These are phyloP conservation scores for Entomortierella lignicola DNA, from an alignment of 192 early-diverging fungal genomes.

Conservation along the genomic window DNA sequence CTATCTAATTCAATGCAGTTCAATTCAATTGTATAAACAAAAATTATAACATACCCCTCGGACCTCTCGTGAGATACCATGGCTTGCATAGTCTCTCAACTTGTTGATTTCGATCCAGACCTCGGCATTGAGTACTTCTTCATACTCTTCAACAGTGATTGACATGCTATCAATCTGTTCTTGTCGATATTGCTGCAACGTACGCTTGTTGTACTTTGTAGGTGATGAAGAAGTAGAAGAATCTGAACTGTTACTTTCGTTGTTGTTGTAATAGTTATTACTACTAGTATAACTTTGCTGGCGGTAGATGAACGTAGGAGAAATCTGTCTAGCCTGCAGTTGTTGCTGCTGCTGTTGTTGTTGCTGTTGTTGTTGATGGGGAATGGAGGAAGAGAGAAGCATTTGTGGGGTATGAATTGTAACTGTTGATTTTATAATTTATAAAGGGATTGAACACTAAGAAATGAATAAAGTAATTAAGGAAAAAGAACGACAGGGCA, in stretches of 20 bases:
- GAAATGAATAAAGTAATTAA: background rate
- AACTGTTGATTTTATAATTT: background rate
- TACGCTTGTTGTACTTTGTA: conserved; percentile 49
- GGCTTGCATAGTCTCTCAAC: conserved; percentile 76
- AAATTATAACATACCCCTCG: conserved; percentile 62
- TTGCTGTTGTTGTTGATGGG: conserved; percentile 47
- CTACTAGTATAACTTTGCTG: conserved; percentile 17
- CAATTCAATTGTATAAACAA: too few species aligned
- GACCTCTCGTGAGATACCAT: conserved; percentile 86
- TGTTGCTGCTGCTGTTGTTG: background rate
- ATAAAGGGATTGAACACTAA: background rate
- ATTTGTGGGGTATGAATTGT: conserved; percentile 34
- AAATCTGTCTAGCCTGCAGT: conserved; percentile 22
- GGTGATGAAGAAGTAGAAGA: conserved; percentile 33
- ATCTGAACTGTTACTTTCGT: conserved; percentile 16
- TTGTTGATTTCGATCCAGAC: conserved; percentile 86
- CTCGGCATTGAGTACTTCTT: conserved; percentile 82
- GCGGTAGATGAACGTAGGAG: conserved; percentile 32
- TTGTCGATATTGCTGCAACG: conserved; percentile 46
- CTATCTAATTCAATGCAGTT: background rate
- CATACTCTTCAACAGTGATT: conserved; percentile 72
- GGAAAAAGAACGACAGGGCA: background rate
- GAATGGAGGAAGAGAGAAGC: conserved; percentile 56
- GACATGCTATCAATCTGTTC: conserved; percentile 54
- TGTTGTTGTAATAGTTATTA: conserved; percentile 25